Evolutionary conservation across 495 filamentous ascomycete genomes (phyloP), one percentile per base, ranked within the genome.

Genomic region (Xylaria castorea): DNA sequence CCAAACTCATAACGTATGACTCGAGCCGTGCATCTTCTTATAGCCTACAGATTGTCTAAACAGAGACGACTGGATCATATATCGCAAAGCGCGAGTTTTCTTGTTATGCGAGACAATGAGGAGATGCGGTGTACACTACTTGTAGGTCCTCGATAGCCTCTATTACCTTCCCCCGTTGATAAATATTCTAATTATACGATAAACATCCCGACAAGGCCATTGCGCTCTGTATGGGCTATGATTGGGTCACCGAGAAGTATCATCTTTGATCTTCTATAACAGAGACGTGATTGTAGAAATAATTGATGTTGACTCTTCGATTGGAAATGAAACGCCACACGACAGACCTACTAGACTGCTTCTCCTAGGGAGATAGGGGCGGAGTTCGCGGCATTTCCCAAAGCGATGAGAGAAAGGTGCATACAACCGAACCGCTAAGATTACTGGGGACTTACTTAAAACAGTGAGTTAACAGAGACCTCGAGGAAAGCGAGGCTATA

Each of bases 41-140:
- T 66, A 1, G 81, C 80, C 11, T 57, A 79, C 11, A 53, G 73
- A 18, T 46, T 81, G 9, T 82, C 81, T 67, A 12, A 71, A n/a
- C 76, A 82, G 68, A 38, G 30, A 18, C 44, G 30, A 22, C 44
- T 51, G 2, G 66, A 66, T 3, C 16, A 62, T 5, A 65, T 80
- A 30, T 55, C 62, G 12, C 74, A 77, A 30, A 74, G 50, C 9
- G 22, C 71, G 34, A 40, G 27, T 20, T 55, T 34, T 36, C 22
- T 61, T 22, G 53, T 27, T 34, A 7, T 70, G 8, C 38, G 12
- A 11, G 20, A 62, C 22, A 34, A 63, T 14, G 55, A 32, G 27
- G 55, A 70, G 40, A 7, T 70, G 25, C 68, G 68, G 38, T 53
- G 55, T 40, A 7, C 64, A 68, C 9, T 73, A 68, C 55, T 62